These are phyloP conservation scores for Saccharomyces hybrid DNA, from an alignment of 1,139 yeast genomes.

Conservation along the genomic window DNA sequence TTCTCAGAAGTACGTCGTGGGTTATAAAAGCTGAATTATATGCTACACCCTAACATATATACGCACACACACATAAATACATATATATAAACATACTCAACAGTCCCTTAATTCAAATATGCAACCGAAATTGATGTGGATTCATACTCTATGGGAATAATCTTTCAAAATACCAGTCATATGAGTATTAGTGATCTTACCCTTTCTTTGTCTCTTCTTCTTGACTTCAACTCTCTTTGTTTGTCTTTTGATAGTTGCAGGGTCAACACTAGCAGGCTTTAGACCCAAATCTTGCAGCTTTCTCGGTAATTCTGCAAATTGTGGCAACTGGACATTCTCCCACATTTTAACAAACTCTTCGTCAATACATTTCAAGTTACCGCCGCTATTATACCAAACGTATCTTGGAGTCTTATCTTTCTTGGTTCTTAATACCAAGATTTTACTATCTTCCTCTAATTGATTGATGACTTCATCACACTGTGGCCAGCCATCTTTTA, in stretches of 20 bases:
- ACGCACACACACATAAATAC: background rate
- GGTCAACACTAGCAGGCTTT: constrained; percentile 97
- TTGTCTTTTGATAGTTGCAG: constrained; percentile 69
- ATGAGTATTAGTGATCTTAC: constrained; percentile 91
- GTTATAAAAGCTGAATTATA: background rate
- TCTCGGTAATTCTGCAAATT: constrained; percentile 70
- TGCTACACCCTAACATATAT: background rate
- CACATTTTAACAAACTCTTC: constrained; percentile 81
- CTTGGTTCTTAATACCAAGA: constrained; percentile 78
- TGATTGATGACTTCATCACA: constrained; percentile 71
- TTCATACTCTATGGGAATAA: constrained; percentile 39
- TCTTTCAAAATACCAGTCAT: constrained; percentile 94
- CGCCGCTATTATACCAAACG: constrained; percentile 84
- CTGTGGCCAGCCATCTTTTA: constrained; percentile 95
- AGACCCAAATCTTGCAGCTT: constrained; percentile 74
- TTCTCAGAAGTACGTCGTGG: background rate
- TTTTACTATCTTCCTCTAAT: constrained; percentile 66
- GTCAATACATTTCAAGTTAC: constrained; percentile 66
- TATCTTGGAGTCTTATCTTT: constrained; percentile 87
- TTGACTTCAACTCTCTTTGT: constrained; percentile 43
- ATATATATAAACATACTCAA: background rate
- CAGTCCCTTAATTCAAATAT: background rate
- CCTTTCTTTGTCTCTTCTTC: constrained; percentile 86
- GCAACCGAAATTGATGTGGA: background rate
- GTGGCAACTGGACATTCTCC: constrained; percentile 73